Percentiles rank a stretch among this genome's conserved stretches.
Conservation (phyloP, 176 grass and related monocot genomes). For the Triticum timopheevii region DNA sequence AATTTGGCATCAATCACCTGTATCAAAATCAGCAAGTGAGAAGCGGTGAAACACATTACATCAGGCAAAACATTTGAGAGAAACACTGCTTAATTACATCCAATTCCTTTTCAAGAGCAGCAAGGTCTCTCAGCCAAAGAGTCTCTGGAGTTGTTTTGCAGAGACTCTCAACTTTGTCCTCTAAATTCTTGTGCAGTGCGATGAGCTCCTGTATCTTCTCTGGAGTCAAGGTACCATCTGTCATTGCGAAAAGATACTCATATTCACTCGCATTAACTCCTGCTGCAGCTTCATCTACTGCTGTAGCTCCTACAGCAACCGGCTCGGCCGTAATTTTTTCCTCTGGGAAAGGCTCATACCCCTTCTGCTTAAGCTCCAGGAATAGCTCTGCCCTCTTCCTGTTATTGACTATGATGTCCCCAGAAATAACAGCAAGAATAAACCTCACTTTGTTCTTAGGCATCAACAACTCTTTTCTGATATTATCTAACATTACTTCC, state of each 20-base stretch:
- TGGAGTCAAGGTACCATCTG: conserved; percentile 61
- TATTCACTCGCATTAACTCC: conserved; percentile 32
- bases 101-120: too few relatives aligned
- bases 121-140: too few relatives aligned
- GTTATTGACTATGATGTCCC: conserved; percentile 53
- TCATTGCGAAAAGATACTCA: conserved; percentile 79
- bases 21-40: too few relatives aligned
- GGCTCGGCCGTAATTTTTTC: conserved; percentile 47
- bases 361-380: conserved; percentile 57
- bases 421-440: conserved; percentile 60
- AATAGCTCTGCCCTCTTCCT: conserved; percentile 83
- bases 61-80: too few relatives aligned
- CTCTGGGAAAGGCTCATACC: conserved; percentile 67
- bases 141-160: too few relatives aligned
- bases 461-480: conserved; percentile 56
- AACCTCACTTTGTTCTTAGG: conserved; percentile 70
- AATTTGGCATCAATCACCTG: too few relatives aligned
- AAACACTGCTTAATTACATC: too few relatives aligned
- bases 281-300: conserved; percentile 30
- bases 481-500: conserved; percentile 53
- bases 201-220: conserved; percentile 58
- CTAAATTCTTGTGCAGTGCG: background rate
- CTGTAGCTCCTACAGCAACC: conserved; percentile 48
- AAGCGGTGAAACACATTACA: too few relatives aligned
- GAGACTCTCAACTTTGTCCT: too few relatives aligned